Base-by-base conservation (phyloP, 305 asterid genomes). In the Rubia peregrina region DNA sequence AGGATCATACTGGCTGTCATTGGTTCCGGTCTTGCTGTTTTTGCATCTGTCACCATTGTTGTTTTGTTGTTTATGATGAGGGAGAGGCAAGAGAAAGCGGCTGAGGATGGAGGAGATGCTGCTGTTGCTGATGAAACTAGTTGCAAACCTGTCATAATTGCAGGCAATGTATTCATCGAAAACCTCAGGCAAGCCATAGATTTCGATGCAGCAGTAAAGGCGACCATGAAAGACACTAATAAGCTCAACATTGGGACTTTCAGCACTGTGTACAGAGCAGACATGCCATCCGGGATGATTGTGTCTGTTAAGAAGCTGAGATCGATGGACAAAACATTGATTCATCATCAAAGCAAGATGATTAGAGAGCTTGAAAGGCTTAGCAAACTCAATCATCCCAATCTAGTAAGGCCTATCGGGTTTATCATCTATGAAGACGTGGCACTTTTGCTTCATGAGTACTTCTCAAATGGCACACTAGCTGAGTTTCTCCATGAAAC, bases 241-340 rank as follows among this genome's bases (percentile, higher is more conserved):
- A 83, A 82, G 83, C 81, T 88, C 68, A 83, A 85, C 71, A 44
- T 74, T 51, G 97, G 98, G 49, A 91, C 99, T 1, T 94, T 94
- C 73, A 94, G 99, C 81, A 76, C 86, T 9, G 88, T 94, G 11
- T 94, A 87, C 76, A 86, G 77, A 84, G 99, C 98, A 7, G 98
- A 91, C 49, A 91, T 94, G 99, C 97, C 99, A 30, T 94, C 98
- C 0, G 99, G 99, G 67, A 83, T 91, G 89, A 77, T 76, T 53
- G 71, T 91, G 46, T 91, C 97, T 0, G 99, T 91, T 8, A 83
- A 95, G 71, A 88, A 78, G 73, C 86, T 94, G 68, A 88, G 84
- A 78, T 89, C 90, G 0, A 86, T 91, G 95, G 98, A 94, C 81
- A 83, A 57, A 72, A 86, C 92, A 0, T 71, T 91, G 67, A 69